Evolutionary conservation across 176 grass and related monocot genomes (phyloP), one percentile per base, ranked within the genome.

Genomic region (Oryza meyeriana): DNA sequence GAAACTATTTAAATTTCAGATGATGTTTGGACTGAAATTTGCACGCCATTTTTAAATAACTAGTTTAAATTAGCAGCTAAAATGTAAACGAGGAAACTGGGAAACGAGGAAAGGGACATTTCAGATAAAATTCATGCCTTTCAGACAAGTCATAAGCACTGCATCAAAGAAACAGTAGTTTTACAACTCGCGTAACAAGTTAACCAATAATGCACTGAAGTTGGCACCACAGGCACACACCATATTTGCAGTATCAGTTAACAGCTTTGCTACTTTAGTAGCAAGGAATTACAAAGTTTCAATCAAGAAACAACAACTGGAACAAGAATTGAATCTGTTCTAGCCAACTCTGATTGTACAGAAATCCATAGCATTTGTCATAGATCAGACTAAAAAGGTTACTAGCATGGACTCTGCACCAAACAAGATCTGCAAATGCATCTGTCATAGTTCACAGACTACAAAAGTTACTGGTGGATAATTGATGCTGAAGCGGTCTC

Each of bases 181-280:
- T 36, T 36, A 36, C 35, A 36, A 36, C 6, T 6, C 4, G 5
- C 32, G 35, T 36, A 36, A 36, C 35, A 36, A 36, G 35, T 36
- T 36, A 5, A 36, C 35, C 4, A 0, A 2, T 5, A 36, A 33
- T 6, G 6, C 35, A 6, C 4, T 6, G 5, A 36, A 6, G 35
- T 36, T 47, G 44, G 13, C 13, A 20, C 48, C 13, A 20, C 48
- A 6, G 16, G 5, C 48, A 55, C 5, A 50, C 6, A 7, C 6
- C 18, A 22, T 4, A 55, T 55, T 55, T 80, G 86, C 76, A 58
- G 79, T 84, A 86, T 95, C 90, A 65, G 87, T 34, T 24, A 32
- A 32, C 55, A 50, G 22, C n/a, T 34, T 74, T 29, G 42, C 42
- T 11, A 29, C 14, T 52, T 3, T 52, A 33, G 48, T 57, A 57